Base-by-base conservation (phyloP, 441 rosid species). In the Arabidopsis lyrata region DNA sequence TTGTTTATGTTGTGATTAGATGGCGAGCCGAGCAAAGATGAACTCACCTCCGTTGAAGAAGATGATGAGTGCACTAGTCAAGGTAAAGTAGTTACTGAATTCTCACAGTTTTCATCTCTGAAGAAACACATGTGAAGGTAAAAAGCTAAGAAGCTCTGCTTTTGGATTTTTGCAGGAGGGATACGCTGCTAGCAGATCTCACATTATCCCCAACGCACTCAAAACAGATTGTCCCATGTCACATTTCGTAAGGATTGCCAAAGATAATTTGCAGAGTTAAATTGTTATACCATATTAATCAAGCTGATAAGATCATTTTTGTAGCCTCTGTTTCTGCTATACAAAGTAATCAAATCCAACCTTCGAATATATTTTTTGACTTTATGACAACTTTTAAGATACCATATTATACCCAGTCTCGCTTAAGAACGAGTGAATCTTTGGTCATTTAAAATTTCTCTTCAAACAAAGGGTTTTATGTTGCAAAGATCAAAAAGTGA, bases 201-300 rank as follows among this genome's bases (percentile, higher is more conserved):
- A 90, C 81, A 87, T 92, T 50, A 83, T 77, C 8, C 47, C 86
- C 36, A 92, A 83, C 69, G 97, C 89, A 12, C 81, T 90, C 77
- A 95, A 95, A 82, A 90, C 99, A 2, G 73, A 95, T 73, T 90
- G 93, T 64, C 83, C 96, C 10, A 88, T 90, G 96, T 66, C 86
- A 42, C 72, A 38, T 1, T 89, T 90, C 83, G 80, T 89, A 62
- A 77, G 68, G 78, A 87, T 90, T 38, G 89, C 96, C 18, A 85
- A 80, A 77, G 69, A 81, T 10, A 52, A 72, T 35, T 3, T 61
- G 27, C 9, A 68, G 12, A 68, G 1, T 4, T 75, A 18, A 60
- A 24, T 5, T 27, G 12, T 20, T 16, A 0, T 2, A 2, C 4
- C 27, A 24, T 22, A n/a, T 4, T 8, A 14, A 24, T 12, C 6